A percentile compares a stretch with the other conserved stretches of the same genome.
Evolutionary conservation across 1,139 yeast species (phyloP).

Genomic region (Debaryomyces subglobosus): DNA sequence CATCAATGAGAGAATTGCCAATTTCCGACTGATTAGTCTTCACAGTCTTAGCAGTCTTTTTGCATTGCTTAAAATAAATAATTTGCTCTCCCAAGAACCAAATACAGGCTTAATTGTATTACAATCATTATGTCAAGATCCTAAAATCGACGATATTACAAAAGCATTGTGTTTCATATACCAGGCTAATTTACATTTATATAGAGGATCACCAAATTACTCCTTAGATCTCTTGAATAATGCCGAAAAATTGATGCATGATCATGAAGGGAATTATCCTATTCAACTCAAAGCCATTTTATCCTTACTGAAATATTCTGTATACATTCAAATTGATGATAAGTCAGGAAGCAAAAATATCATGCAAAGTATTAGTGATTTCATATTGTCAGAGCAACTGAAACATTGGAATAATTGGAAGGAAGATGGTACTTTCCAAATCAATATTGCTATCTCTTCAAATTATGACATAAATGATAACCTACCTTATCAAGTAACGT

Average conservation of each 20-base stretch:
- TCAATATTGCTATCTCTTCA: slow-evolving; percentile 7
- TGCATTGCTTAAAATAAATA: slow-evolving; percentile 30
- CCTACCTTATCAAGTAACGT: slow-evolving; percentile 23
- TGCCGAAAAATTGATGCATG: slow-evolving; percentile 16
- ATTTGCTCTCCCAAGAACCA: slow-evolving; percentile 27
- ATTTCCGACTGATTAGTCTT: slow-evolving; percentile 20
- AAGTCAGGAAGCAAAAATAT: slow-evolving; percentile 21
- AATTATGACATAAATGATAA: background rate
- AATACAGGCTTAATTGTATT: slow-evolving; percentile 29
- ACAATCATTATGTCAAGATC: slow-evolving; percentile 20
- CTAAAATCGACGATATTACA: slow-evolving; percentile 18
- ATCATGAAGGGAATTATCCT: slow-evolving; percentile 18
- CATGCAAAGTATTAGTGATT: slow-evolving; percentile 28
- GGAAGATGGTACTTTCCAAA: slow-evolving; percentile 26
- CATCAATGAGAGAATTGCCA: slow-evolving; percentile 26
- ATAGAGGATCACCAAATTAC: slow-evolving; percentile 30
- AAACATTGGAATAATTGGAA: slow-evolving; percentile 28
- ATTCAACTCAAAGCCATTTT: slow-evolving; percentile 35
- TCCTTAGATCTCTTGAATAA: slow-evolving; percentile 18
- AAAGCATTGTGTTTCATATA: slow-evolving; percentile 25
- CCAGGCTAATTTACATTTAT: slow-evolving; percentile 28
- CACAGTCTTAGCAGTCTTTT: slow-evolving; percentile 25
- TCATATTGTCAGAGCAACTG: slow-evolving; percentile 27
- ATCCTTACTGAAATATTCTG: slow-evolving; percentile 24
- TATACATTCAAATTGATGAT: slow-evolving; percentile 29